phyloP scores from a whole-genome alignment of 495 filamentous ascomycete species.

The Physcia stellaris region DNA sequence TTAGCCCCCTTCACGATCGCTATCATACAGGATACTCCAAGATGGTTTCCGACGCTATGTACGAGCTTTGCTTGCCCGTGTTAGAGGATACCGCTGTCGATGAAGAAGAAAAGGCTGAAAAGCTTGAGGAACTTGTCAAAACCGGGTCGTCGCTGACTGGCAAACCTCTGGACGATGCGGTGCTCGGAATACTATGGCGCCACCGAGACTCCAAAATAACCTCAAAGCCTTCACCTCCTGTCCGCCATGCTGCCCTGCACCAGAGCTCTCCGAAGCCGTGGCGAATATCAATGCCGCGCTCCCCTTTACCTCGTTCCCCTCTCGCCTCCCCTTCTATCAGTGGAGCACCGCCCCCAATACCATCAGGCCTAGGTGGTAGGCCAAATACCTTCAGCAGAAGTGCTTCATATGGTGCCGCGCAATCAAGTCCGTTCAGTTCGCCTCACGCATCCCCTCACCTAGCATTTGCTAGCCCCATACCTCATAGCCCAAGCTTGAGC shows the following conservation, averaged over 20 bases:
- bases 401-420: constrained; percentile 56
- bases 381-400: constrained; percentile 59
- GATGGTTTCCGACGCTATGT: constrained; percentile 88
- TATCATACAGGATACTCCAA: not conserved
- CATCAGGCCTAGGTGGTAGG: constrained; percentile 59
- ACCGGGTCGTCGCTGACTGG: constrained; percentile 65
- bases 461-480: constrained; percentile 86
- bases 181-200: constrained; percentile 86
- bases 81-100: constrained; percentile 71
- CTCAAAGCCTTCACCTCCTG: constrained; percentile 64
- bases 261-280: constrained; percentile 86
- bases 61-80: constrained; percentile 79
- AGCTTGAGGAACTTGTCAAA: constrained; percentile 72
- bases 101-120: constrained; percentile 93
- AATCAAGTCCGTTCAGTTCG: constrained; percentile 92
- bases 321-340: constrained; percentile 61
- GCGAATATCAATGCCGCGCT: constrained; percentile 64
- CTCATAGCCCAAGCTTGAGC: constrained; percentile 85
- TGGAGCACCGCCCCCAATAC: constrained; percentile 63
- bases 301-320: constrained; percentile 61
- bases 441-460: constrained; percentile 88
- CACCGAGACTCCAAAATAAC: constrained; percentile 66
- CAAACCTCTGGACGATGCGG: constrained; percentile 71
- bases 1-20: too few species aligned
- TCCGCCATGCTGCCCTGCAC: constrained; percentile 79